Conservation (phyloP, 75 land plant genomes). For the Cryptomeria japonica region DNA sequence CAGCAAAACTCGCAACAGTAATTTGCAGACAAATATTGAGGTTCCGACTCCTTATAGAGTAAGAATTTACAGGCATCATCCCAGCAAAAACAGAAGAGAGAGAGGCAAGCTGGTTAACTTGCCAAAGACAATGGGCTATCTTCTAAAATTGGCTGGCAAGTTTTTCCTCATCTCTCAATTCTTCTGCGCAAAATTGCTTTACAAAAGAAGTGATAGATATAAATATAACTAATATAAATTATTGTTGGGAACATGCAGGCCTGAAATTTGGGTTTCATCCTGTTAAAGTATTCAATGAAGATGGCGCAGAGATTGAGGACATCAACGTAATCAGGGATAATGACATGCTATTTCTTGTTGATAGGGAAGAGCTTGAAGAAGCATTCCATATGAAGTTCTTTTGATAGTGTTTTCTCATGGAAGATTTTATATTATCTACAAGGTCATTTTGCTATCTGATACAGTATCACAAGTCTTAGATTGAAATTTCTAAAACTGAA, state of each 20-base stretch:
- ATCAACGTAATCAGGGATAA: constrained; percentile 16
- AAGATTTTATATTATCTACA: too few relatives aligned
- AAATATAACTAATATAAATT: not conserved
- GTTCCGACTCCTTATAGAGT: not conserved
- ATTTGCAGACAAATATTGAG: not conserved
- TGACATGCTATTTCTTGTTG: constrained; percentile 15
- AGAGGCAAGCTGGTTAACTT: constrained; percentile 1
- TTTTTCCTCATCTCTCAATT: not conserved
- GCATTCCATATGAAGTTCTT: not conserved
- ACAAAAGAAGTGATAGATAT: not conserved
- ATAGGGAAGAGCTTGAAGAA: constrained; percentile 17
- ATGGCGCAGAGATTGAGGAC: constrained; percentile 16
- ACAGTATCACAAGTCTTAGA: too few relatives aligned
- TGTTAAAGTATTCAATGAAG: constrained; percentile 18
- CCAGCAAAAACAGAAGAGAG: not conserved
- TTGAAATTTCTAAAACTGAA: too few relatives aligned
- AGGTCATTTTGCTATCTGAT: too few relatives aligned
- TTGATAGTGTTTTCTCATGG: not conserved
- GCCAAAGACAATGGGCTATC: not conserved
- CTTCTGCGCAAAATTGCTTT: not conserved
- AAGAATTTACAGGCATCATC: constrained; percentile 3
- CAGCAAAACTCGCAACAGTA: not conserved
- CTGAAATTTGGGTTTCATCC: constrained; percentile 15
- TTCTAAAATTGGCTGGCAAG: not conserved
- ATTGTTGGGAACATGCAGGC: constrained; percentile 10